Percentiles rank a stretch among this genome's conserved stretches.
Evolutionary conservation across 441 rosid genomes (phyloP).

Genomic region (Brassica balearica): DNA sequence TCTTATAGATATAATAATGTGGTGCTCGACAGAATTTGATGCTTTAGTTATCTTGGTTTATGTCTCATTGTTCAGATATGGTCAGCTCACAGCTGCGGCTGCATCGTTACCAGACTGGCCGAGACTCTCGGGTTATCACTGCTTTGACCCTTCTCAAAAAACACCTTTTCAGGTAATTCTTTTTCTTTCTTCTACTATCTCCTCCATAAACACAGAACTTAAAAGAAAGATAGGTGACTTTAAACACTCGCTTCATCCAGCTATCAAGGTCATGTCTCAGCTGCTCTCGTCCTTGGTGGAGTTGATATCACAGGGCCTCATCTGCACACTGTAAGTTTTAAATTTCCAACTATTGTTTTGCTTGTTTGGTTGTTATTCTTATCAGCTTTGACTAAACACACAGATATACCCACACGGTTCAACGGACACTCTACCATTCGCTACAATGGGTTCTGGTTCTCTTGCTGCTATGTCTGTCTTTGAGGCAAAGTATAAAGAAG

Average conservation of each 20-base stretch:
- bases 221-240: constrained; percentile 34
- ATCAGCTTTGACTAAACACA: constrained; percentile 45
- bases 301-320: constrained; percentile 97
- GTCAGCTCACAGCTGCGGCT: constrained; percentile 95
- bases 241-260: constrained; percentile 51
- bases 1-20: too few species aligned
- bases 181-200: constrained; percentile 10
- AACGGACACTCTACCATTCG: constrained; percentile 89
- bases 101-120: constrained; percentile 91
- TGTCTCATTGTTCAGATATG: constrained; percentile 64
- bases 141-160: constrained; percentile 90
- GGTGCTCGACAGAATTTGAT: not conserved
- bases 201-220: not conserved
- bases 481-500: constrained; percentile 87
- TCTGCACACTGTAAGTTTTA: constrained; percentile 77
- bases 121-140: constrained; percentile 92
- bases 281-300: constrained; percentile 98
- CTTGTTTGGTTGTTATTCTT: constrained; percentile 26
- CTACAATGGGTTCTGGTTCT: constrained; percentile 98
- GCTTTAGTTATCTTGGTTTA: constrained; percentile 14
- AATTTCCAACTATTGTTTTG: not conserved
- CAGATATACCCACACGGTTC: constrained; percentile 98
- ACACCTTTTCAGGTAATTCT: constrained; percentile 83
- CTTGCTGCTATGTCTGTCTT: constrained; percentile 93
- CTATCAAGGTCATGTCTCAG: constrained; percentile 88